Conservation (phyloP, 2,329 filamentous ascomycete genomes). For the Falciphora oryzae region DNA sequence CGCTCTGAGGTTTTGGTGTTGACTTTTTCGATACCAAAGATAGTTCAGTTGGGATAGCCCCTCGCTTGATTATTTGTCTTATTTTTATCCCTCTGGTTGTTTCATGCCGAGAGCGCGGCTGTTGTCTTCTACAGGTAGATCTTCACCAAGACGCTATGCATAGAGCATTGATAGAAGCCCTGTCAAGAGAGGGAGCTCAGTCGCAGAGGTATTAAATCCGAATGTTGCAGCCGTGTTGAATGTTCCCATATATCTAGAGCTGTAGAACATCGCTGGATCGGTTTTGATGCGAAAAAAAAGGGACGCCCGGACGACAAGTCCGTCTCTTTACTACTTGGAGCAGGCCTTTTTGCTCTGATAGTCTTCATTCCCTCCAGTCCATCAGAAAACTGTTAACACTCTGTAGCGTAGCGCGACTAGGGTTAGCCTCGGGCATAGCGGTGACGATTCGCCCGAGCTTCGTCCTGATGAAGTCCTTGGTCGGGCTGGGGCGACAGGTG, state of each 20-base stretch:
- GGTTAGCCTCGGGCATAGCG: conserved; percentile 72
- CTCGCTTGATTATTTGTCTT: neutral
- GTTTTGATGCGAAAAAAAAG: neutral
- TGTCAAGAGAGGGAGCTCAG: neutral
- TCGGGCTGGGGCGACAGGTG: conserved; percentile 35
- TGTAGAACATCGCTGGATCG: neutral
- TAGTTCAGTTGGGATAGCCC: neutral
- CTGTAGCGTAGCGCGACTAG: conserved; percentile 78
- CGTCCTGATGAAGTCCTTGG: conserved; percentile 72
- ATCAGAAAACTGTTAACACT: conserved; percentile 90
- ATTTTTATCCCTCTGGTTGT: neutral
- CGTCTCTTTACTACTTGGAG: too few relatives aligned
- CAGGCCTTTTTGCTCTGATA: neutral
- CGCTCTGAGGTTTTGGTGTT: neutral
- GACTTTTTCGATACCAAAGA: neutral
- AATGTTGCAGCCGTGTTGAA: neutral
- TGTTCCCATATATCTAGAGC: neutral
- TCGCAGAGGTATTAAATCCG: neutral
- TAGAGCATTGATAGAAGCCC: neutral
- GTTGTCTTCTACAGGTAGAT: neutral
- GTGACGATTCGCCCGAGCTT: conserved; percentile 79
- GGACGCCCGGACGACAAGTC: too few relatives aligned
- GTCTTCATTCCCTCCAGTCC: conserved; percentile 35
- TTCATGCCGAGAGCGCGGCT: too few relatives aligned
- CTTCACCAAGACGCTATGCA: neutral